Conservation (phyloP, 2,329 filamentous ascomycete species). For the Sclerotinia glacialis region DNA sequence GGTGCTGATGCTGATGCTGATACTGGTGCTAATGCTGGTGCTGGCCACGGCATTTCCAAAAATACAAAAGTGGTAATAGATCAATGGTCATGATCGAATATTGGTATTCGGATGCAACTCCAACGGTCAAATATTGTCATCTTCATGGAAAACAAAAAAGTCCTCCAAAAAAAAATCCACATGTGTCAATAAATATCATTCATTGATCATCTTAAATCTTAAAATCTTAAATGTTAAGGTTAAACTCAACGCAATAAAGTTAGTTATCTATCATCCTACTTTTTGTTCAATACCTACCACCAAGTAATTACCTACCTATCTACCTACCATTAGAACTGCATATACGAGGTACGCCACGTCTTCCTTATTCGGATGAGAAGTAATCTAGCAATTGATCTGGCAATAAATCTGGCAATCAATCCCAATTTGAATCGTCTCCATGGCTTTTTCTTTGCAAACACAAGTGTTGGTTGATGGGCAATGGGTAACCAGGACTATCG, state of each 20-base stretch:
- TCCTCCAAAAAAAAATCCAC: no score
- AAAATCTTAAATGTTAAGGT: background rate
- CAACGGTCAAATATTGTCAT: background rate
- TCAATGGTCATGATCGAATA: background rate
- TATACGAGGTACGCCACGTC: slow-evolving; percentile 13
- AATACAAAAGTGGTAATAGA: background rate
- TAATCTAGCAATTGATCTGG: background rate
- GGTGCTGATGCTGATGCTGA: background rate
- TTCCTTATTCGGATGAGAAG: slow-evolving; percentile 9
- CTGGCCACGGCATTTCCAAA: background rate
- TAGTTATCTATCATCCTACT: background rate
- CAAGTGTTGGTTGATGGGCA: slow-evolving; percentile 38
- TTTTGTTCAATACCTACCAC: background rate
- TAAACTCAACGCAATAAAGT: background rate
- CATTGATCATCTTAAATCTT: background rate
- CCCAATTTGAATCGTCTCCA: slow-evolving; percentile 22
- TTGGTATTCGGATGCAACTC: background rate
- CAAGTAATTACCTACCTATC: background rate
- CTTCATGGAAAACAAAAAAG: background rate
- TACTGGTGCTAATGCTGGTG: background rate
- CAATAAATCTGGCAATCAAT: background rate
- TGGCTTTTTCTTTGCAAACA: slow-evolving; percentile 36
- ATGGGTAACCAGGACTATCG: slow-evolving; percentile 41
- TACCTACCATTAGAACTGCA: background rate
- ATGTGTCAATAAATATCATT: background rate